A percentile compares a stretch with the other conserved stretches of the same genome.
These are phyloP conservation scores for Lomentospora prolificans DNA, from an alignment of 2,329 filamentous ascomycete species.

Conservation along the genomic window DNA sequence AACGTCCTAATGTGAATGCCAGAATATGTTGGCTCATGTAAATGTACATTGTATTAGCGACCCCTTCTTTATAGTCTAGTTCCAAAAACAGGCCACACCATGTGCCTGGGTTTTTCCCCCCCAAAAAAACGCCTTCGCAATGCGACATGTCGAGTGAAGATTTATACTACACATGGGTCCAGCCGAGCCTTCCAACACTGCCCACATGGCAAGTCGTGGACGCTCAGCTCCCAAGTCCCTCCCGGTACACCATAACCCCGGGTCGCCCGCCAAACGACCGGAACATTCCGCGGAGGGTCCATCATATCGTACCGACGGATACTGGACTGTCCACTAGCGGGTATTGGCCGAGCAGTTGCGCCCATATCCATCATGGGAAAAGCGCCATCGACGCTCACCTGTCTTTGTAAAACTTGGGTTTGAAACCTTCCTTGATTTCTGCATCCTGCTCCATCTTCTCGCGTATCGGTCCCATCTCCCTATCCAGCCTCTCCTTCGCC, in stretches of 20 bases:
- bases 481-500: slow-evolving; percentile 84
- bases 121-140: slow-evolving; percentile 8
- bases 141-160: slow-evolving; percentile 9
- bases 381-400: no score
- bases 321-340: no score
- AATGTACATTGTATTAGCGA: slow-evolving; percentile 10
- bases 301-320: no score
- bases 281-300: no score
- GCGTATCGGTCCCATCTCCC: slow-evolving; percentile 64
- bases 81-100: slow-evolving; percentile 12
- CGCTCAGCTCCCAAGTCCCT: neutral
- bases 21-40: no score
- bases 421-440: slow-evolving; percentile 78
- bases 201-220: neutral
- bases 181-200: neutral
- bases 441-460: slow-evolving; percentile 65
- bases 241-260: no score
- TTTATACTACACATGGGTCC: slow-evolving; percentile 8
- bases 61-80: slow-evolving; percentile 14
- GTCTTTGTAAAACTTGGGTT: slow-evolving; percentile 91
- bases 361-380: no score
- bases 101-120: neutral
- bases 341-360: no score
- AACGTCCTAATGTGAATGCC: no score
- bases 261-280: no score